Percentiles rank a stretch among this genome's conserved stretches.
phyloP scores from a whole-genome alignment of 768 basidiomycete species.

The Boletus reticulatus region DNA sequence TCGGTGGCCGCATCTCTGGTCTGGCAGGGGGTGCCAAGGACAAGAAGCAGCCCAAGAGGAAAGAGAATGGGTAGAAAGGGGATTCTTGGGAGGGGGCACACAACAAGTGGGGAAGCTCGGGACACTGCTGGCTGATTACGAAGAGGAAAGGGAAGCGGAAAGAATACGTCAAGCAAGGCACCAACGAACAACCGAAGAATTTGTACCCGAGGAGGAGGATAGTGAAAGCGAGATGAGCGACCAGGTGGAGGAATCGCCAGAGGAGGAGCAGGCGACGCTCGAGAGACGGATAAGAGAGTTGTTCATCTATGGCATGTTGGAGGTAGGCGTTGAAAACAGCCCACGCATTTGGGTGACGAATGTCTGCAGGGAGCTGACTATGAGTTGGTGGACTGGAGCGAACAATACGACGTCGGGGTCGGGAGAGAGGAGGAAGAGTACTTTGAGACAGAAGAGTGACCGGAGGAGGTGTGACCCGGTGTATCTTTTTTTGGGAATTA shows the following conservation, averaged over 20 bases:
- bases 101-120: constrained; percentile 73
- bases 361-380: constrained; percentile 60
- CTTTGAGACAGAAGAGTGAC: constrained; percentile 55
- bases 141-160: constrained; percentile 75
- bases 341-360: neutral
- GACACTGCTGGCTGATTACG: constrained; percentile 62
- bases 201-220: constrained; percentile 60
- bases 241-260: constrained; percentile 43
- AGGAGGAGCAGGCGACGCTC: constrained; percentile 51
- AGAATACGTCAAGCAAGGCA: constrained; percentile 48
- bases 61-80: constrained; percentile 59
- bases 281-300: constrained; percentile 61
- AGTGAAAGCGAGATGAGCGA: constrained; percentile 45
- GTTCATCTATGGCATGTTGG: constrained; percentile 74
- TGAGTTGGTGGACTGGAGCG: constrained; percentile 73
- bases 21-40: constrained; percentile 49
- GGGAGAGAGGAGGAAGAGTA: constrained; percentile 69
- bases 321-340: constrained; percentile 43
- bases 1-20: constrained; percentile 70
- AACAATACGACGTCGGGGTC: constrained; percentile 56
- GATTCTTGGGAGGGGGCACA: constrained; percentile 54
- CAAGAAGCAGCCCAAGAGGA: constrained; percentile 62
- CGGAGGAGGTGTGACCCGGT: constrained; percentile 2
- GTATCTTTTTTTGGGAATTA: constrained; percentile 10
- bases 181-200: constrained; percentile 38